Percentiles rank a stretch among this genome's conserved stretches.
These are phyloP conservation scores for Leccinum variabile DNA, from an alignment of 1,284 basidiomycete genomes.

Conservation along the genomic window DNA sequence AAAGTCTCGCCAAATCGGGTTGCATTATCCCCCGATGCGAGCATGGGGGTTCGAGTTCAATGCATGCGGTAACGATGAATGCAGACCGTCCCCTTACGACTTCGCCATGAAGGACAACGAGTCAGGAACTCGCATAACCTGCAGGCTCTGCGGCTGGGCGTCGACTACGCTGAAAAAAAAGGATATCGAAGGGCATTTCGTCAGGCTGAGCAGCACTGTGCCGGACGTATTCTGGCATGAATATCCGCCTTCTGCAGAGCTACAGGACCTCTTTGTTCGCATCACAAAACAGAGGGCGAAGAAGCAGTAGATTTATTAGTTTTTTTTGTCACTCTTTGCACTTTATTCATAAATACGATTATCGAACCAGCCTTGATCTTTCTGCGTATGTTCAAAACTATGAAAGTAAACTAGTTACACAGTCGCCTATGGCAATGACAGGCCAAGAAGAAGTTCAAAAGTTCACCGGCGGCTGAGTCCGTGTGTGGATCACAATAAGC, in stretches of 20 bases:
- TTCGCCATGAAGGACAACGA: neutral
- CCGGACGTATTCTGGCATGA: conserved; percentile 8
- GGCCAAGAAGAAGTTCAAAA: too few relatives aligned
- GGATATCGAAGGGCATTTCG: neutral
- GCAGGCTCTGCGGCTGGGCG: neutral
- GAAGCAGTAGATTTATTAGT: neutral
- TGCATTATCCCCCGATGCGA: neutral
- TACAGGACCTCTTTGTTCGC: neutral
- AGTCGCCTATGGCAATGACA: too few relatives aligned
- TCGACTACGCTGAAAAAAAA: neutral
- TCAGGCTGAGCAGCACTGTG: neutral
- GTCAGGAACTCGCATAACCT: neutral
- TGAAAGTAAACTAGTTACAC: too few relatives aligned
- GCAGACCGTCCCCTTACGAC: neutral
- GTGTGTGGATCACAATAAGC: too few relatives aligned
- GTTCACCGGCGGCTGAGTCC: too few relatives aligned
- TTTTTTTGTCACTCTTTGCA: too few relatives aligned
- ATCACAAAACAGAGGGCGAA: neutral
- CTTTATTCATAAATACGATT: too few relatives aligned
- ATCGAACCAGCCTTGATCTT: too few relatives aligned
- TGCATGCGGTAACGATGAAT: neutral
- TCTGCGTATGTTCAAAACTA: too few relatives aligned
- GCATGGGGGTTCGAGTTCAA: conserved; percentile 7
- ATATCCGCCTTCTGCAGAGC: neutral
- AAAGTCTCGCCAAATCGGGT: neutral